Percentiles rank a stretch among this genome's conserved stretches.
Evolutionary conservation across 129 eudicot genomes (phyloP).

Genomic region (Escallonia rubra): DNA sequence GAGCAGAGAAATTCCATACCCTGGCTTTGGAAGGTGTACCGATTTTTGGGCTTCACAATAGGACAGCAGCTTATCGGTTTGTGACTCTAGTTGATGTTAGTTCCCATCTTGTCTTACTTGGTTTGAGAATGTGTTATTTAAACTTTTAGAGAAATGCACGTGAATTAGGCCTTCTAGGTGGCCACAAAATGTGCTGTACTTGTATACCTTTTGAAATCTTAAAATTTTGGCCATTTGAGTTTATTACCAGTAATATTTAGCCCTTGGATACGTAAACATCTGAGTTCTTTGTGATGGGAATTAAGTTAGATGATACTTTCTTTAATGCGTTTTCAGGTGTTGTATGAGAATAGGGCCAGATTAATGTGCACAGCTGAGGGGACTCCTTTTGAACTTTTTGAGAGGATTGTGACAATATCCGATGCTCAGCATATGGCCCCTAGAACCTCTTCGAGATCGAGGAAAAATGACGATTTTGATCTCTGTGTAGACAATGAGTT

Average conservation of each 20-base stretch:
- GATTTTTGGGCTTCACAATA: conserved; percentile 74
- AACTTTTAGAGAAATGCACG: too few species aligned
- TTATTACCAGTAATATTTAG: too few species aligned
- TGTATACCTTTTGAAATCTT: too few species aligned
- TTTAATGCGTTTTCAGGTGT: conserved; percentile 40
- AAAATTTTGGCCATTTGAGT: too few species aligned
- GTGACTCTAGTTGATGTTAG: conserved; percentile 95
- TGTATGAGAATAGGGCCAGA: conserved; percentile 83
- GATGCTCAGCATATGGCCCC: conserved; percentile 80
- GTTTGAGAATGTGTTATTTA: background rate
- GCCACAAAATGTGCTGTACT: too few species aligned
- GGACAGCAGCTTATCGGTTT: conserved; percentile 92
- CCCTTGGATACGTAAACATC: too few species aligned
- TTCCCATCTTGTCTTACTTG: conserved; percentile 18
- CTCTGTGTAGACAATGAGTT: conserved; percentile 90
- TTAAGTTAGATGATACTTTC: too few species aligned
- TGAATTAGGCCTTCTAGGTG: too few species aligned
- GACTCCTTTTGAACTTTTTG: conserved; percentile 67
- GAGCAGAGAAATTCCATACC: conserved; percentile 77
- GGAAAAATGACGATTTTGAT: conserved; percentile 69
- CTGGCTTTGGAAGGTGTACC: conserved; percentile 89
- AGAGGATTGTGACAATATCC: conserved; percentile 69
- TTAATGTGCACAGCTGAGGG: conserved; percentile 89
- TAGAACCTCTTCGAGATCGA: conserved; percentile 80
- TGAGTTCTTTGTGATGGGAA: too few species aligned